Conservation (phyloP, 2,329 filamentous ascomycete species). For the Dothideomycetes sp. region DNA sequence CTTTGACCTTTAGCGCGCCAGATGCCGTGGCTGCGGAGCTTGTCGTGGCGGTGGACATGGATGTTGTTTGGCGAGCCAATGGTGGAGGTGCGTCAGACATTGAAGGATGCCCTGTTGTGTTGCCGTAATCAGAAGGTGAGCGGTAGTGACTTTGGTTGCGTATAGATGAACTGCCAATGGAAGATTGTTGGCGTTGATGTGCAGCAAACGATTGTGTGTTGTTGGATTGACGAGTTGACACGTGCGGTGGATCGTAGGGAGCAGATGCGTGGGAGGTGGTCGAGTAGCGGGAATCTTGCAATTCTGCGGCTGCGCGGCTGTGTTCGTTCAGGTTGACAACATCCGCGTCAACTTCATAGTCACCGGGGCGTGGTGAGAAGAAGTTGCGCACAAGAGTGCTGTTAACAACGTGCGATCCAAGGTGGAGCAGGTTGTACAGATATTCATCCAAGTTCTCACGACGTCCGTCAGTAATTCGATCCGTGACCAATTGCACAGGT, state of each 20-base stretch:
- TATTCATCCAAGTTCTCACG: constrained; percentile 91
- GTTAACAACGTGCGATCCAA: constrained; percentile 75
- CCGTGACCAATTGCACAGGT: constrained; percentile 95
- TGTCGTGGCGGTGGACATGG: constrained; percentile 16
- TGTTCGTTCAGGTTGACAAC: constrained; percentile 47
- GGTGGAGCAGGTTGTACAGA: constrained; percentile 78
- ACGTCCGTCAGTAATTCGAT: constrained; percentile 87
- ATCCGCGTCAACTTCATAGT: constrained; percentile 81
- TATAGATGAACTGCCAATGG: constrained; percentile 13
- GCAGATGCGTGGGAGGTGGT: constrained; percentile 18
- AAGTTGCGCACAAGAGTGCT: constrained; percentile 81
- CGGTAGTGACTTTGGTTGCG: constrained; percentile 20
- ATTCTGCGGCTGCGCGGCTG: constrained; percentile 58
- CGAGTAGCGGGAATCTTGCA: constrained; percentile 34
- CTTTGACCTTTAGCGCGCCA: constrained; percentile 71
- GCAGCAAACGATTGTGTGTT: constrained; percentile 17
- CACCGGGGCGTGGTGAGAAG: constrained; percentile 80
- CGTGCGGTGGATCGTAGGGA: constrained; percentile 2
- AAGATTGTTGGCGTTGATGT: constrained; percentile 17
- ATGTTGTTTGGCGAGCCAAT: constrained; percentile 14
- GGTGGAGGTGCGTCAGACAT: constrained; percentile 13
- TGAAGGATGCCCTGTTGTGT: constrained; percentile 15
- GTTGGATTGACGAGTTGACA: constrained; percentile 17
- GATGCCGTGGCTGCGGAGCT: constrained; percentile 26
- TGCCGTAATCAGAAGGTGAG: constrained; percentile 20